phyloP scores from a whole-genome alignment of 768 basidiomycete species.

The Pluteus cervinus region DNA sequence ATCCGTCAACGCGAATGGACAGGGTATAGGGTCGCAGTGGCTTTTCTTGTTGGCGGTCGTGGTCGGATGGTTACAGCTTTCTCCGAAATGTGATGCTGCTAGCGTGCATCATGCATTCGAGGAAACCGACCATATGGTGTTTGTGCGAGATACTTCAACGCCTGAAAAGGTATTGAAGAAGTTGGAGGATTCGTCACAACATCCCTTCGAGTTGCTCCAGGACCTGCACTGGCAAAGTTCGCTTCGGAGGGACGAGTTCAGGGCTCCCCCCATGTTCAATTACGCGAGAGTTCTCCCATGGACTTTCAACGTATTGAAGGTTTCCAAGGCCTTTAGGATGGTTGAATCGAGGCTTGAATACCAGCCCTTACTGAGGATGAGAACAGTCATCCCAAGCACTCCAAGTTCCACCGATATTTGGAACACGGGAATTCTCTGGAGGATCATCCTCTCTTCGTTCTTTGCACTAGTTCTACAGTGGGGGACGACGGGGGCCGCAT shows the following conservation, averaged over 20 bases:
- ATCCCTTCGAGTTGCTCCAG: background rate
- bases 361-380: background rate
- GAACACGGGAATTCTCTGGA: slow-evolving; percentile 5
- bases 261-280: slow-evolving; percentile 15
- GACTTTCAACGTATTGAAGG: slow-evolving; percentile 8
- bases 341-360: slow-evolving; percentile 6
- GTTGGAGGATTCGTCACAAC: no score
- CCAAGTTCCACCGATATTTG: background rate
- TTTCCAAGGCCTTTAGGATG: slow-evolving; percentile 10
- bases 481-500: slow-evolving; percentile 15
- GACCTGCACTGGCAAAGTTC: no score
- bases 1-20: slow-evolving; percentile 26
- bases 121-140: no score
- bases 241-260: slow-evolving; percentile 15
- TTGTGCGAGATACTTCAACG: no score
- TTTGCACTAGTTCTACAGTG: slow-evolving; percentile 14
- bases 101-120: slow-evolving; percentile 24
- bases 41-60: slow-evolving; percentile 38
- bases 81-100: slow-evolving; percentile 29
- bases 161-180: slow-evolving; percentile 25
- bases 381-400: background rate
- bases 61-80: slow-evolving; percentile 33
- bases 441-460: slow-evolving; percentile 10
- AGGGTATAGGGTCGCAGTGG: slow-evolving; percentile 35
- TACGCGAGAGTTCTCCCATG: slow-evolving; percentile 16